A percentile compares a stretch with the other conserved stretches of the same genome.
Conservation (phyloP, 495 filamentous ascomycete species). For the Entonaema liquescens region DNA sequence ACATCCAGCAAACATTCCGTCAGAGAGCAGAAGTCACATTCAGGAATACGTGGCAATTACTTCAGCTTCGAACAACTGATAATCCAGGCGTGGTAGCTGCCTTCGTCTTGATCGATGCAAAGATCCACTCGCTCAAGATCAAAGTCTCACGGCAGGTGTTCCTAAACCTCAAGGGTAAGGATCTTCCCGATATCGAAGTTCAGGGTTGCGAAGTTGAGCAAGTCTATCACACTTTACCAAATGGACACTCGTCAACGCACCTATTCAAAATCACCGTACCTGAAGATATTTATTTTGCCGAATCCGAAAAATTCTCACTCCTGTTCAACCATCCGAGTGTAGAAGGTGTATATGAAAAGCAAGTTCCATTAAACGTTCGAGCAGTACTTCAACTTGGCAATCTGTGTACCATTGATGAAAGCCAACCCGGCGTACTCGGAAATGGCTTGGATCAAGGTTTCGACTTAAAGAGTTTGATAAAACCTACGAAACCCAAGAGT, state of each 20-base stretch:
- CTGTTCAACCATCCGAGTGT: slow-evolving; percentile 93
- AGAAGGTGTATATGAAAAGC: slow-evolving; percentile 95
- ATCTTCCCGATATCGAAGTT: slow-evolving; percentile 89
- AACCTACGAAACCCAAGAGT: slow-evolving; percentile 68
- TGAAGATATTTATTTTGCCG: slow-evolving; percentile 85
- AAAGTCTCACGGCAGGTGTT: slow-evolving; percentile 90
- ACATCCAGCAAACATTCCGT: slow-evolving; percentile 86
- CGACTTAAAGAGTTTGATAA: slow-evolving; percentile 78
- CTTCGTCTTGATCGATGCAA: slow-evolving; percentile 91
- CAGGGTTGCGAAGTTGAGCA: slow-evolving; percentile 89
- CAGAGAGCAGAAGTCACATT: slow-evolving; percentile 90
- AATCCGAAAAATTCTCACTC: slow-evolving; percentile 79
- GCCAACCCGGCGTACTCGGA: slow-evolving; percentile 87
- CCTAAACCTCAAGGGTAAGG: slow-evolving; percentile 85
- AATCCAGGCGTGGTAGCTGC: slow-evolving; percentile 86
- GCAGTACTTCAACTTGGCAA: slow-evolving; percentile 90
- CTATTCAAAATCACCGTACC: slow-evolving; percentile 92
- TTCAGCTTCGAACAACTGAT: slow-evolving; percentile 83
- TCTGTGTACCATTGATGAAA: slow-evolving; percentile 93
- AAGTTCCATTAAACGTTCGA: slow-evolving; percentile 82
- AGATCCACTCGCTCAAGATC: slow-evolving; percentile 86
- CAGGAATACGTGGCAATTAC: slow-evolving; percentile 90
- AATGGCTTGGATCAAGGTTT: slow-evolving; percentile 94
- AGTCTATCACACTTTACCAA: slow-evolving; percentile 89
- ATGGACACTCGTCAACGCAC: slow-evolving; percentile 92